Evolutionary conservation across 2,329 filamentous ascomycete genomes (phyloP), one percentile per base, ranked within the genome.

Genomic region (Sclerotinia borealis): DNA sequence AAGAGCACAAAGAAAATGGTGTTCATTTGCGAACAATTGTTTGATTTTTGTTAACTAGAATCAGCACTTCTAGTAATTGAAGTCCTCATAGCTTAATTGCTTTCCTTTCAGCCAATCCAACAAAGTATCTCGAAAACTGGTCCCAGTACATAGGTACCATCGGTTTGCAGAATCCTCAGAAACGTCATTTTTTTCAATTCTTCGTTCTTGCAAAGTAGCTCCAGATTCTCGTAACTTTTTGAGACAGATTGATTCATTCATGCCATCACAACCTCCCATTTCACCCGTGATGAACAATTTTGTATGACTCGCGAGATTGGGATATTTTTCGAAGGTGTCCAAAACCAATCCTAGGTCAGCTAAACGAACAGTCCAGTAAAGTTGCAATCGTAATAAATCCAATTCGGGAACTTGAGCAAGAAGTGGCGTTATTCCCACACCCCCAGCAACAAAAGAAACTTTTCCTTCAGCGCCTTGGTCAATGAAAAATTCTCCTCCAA

Each of bases 381-480:
- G 72, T 31, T 70, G 76, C 43, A 95, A 72, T 4, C 74, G 72
- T 1, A 73, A 69, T 6, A 77, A 66, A 64, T 79, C 74, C 1
- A 91, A 72, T 7, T 81, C 75, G 0, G 76, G 78, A n/a, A 86
- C 80, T 69, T 91, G 89, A 0, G 86, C 85, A n/a, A 96, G 78
- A 4, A 95, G 69, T 1, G 92, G 92, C 34, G 92, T 96, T 65
- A 96, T 91, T 0, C 92, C 92, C 8, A 96, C 89, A 3, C 92
- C 92, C 0, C 85, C 90, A 7, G 90, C 90, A 4, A 96, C 75
- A 68, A 93, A 95, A 1, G 85, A 76, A 37, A 77, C 73, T 48
- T 64, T 59, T 6, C 75, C 71, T 19, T 70, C 69, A 17, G 61
- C 45, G 27, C 39, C 54, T 64, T 73, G 70, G 17, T 74, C 66